phyloP scores from a whole-genome alignment of 2,329 filamentous ascomycete genomes.

The Cladosporium sp. region DNA sequence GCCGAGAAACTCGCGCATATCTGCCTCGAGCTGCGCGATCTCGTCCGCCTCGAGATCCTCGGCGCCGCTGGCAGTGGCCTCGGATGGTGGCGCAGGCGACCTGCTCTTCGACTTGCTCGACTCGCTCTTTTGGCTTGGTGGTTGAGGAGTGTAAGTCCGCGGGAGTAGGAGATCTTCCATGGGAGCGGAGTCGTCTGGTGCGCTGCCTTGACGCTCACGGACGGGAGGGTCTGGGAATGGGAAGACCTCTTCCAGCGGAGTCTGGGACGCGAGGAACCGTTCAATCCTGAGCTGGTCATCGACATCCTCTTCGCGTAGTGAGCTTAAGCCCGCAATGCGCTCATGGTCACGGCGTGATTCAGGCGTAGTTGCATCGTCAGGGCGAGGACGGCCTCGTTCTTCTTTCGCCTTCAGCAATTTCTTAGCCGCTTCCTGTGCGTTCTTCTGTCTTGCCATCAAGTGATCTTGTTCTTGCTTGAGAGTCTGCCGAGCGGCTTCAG shows the following conservation, averaged over 20 bases:
- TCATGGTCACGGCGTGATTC: slow-evolving; percentile 2
- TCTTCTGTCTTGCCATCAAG: slow-evolving; percentile 18
- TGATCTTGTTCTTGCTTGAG: slow-evolving; percentile 32
- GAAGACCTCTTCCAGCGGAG: slow-evolving; percentile 8
- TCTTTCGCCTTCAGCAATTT: slow-evolving; percentile 21
- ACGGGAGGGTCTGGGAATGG: slow-evolving; percentile 4
- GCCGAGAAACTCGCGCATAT: slow-evolving; percentile 8
- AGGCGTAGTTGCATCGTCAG: slow-evolving; percentile 1
- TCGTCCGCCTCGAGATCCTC: slow-evolving; percentile 4
- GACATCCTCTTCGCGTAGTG: slow-evolving; percentile 26
- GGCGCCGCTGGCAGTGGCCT: neutral
- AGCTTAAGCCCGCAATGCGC: slow-evolving; percentile 22
- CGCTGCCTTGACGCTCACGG: neutral
- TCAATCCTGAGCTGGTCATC: slow-evolving; percentile 27
- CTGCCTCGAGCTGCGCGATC: slow-evolving; percentile 7
- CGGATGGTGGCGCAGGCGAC: neutral
- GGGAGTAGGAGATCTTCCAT: slow-evolving; percentile 6
- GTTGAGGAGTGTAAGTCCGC: slow-evolving; percentile 10
- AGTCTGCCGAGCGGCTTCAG: slow-evolving; percentile 34
- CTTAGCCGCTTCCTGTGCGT: slow-evolving; percentile 22
- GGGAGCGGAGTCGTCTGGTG: neutral
- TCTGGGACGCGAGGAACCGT: slow-evolving; percentile 22
- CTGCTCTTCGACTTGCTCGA: neutral
- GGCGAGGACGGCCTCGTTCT: slow-evolving; percentile 11
- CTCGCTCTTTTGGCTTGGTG: neutral